Evolutionary conservation across 352 stramenopile genomes (phyloP), one percentile per base, ranked within the genome.

Genomic region (Thalassiosira tumida): DNA sequence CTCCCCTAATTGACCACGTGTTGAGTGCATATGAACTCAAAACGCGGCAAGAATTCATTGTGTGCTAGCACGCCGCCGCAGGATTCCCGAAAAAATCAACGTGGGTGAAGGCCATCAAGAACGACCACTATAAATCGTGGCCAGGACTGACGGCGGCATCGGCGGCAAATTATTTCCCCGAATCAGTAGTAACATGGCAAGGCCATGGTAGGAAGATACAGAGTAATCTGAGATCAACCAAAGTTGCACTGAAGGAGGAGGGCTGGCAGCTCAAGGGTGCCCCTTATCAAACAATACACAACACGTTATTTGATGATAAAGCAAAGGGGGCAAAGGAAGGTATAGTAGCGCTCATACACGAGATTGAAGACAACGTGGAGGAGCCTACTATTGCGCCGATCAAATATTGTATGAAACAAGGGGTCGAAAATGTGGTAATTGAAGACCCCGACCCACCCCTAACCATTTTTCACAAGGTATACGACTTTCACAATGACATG

Each of bases 161-260:
- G n/a, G 64, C 91, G 1, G 43, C 62, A 7, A 91, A 93, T 33
- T 40, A 94, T 50, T 90, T 72, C 54, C 84, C 75, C 35, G 64
- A 74, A 65, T 86, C 87, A 29, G 59, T 43, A 26, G 73, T 84
- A 54, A 95, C 84, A 15, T 24, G 17, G 4, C 84, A 92, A 35
- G 87, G 91, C 14, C 89, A 94, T 38, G 80, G 84, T 47, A 70
- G 72, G 14, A n/a, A n/a, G n/a, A n/a, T n/a, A 1, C 37, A 73
- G 6, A 70, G 82, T 41, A 74, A 51, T n/a, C 1, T 86, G 14
- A 62, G 64, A 43, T 92, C 78, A 40, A 88, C 89, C 14, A 88
- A 88, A 47, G 17, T n/a, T n/a, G n/a, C n/a, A n/a, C n/a, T n/a
- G n/a, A n/a, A n/a, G n/a, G n/a, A n/a, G n/a, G n/a, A n/a, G n/a